A percentile compares a stretch with the other conserved stretches of the same genome.
Evolutionary conservation across 1,284 basidiomycete species (phyloP).

Genomic region (Volvariella surrecta): DNA sequence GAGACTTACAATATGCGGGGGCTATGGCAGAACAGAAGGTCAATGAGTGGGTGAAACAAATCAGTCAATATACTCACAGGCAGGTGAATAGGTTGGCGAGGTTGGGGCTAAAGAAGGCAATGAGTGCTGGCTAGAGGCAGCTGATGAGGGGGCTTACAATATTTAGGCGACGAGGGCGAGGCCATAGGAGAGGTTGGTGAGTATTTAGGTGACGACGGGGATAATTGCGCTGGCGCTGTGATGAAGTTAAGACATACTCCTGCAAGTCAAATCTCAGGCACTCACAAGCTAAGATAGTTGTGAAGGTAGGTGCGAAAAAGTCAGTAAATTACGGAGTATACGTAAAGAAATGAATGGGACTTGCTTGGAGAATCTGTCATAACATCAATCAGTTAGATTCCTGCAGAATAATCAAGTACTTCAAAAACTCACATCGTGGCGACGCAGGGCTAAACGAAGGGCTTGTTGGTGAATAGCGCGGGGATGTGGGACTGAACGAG

Average conservation of each 20-base stretch:
- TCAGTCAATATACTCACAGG: constrained; percentile 47
- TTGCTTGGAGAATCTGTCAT: constrained; percentile 69
- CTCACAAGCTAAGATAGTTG: constrained; percentile 45
- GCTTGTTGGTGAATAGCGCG: constrained; percentile 78
- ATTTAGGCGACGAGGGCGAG: constrained; percentile 82
- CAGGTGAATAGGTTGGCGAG: constrained; percentile 76
- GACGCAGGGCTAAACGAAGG: constrained; percentile 85
- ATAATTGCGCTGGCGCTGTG: constrained; percentile 60
- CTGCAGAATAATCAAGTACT: constrained; percentile 10
- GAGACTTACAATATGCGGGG: constrained; percentile 63
- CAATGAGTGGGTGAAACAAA: constrained; percentile 10
- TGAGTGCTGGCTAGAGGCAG: constrained; percentile 5
- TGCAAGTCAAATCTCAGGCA: constrained; percentile 11
- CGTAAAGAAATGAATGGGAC: constrained; percentile 20
- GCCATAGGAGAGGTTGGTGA: constrained; percentile 75
- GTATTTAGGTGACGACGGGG: constrained; percentile 80
- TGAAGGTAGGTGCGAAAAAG: constrained; percentile 7
- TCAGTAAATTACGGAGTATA: constrained; percentile 14
- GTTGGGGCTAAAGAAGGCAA: constrained; percentile 50
- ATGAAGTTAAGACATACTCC: constrained; percentile 4
- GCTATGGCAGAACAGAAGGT: constrained; percentile 26
- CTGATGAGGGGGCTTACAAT: constrained; percentile 46
- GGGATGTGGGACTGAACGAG: constrained; percentile 80
- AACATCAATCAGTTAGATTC: constrained; percentile 17
- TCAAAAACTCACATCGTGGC: constrained; percentile 57